Evolutionary conservation across 75 land plant genomes (phyloP).

Genomic region (Picea sitchensis): DNA sequence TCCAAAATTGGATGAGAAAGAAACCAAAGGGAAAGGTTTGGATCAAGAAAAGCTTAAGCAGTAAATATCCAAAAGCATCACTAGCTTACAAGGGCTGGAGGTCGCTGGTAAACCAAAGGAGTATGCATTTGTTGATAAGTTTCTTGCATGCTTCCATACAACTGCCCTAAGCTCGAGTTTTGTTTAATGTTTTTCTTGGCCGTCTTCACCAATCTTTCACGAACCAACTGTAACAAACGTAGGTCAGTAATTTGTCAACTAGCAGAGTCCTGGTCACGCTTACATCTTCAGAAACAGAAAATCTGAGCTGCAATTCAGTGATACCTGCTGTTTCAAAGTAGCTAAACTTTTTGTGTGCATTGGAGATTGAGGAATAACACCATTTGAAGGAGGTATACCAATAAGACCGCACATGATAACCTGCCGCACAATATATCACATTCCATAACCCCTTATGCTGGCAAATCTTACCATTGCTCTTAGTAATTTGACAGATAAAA

Average conservation of each 20-base stretch:
- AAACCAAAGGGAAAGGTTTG: background rate
- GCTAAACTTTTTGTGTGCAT: conserved; percentile 95
- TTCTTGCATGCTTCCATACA: conserved; percentile 60
- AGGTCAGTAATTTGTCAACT: background rate
- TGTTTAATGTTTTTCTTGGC: conserved; percentile 1
- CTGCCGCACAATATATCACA: conserved; percentile 13
- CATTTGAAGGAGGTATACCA: conserved; percentile 94
- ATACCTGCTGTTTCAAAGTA: conserved; percentile 87
- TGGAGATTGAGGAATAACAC: conserved; percentile 95
- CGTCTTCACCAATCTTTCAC: background rate
- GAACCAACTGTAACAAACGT: background rate
- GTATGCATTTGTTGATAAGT: conserved; percentile 74
- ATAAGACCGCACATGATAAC: conserved; percentile 69
- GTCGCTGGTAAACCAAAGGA: conserved; percentile 56
- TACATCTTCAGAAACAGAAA: background rate
- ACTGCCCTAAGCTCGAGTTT: conserved; percentile 46
- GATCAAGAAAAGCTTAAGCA: no score
- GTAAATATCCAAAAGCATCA: background rate
- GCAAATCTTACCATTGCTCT: background rate
- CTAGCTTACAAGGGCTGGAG: conserved; percentile 39
- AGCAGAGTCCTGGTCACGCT: background rate
- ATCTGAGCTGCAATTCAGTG: background rate
- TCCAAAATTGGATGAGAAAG: background rate
- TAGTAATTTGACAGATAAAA: background rate
- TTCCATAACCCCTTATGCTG: background rate